Conservation (phyloP, 2,329 filamentous ascomycete genomes). For the Myrmaecium sp. region DNA sequence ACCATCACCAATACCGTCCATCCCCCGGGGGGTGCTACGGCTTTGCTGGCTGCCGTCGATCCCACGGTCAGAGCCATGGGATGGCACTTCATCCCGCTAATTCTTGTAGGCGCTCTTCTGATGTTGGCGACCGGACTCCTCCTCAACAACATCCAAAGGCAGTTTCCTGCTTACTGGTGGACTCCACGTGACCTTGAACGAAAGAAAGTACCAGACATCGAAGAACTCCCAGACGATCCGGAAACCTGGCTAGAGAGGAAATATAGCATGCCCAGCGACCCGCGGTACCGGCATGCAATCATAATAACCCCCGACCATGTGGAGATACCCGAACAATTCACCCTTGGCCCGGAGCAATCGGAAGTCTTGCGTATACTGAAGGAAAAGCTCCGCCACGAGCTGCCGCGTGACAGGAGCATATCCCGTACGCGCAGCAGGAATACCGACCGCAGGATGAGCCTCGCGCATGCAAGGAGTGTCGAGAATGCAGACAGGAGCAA, state of each 20-base stretch:
- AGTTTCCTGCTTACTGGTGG: slow-evolving; percentile 34
- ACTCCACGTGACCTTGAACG: slow-evolving; percentile 21
- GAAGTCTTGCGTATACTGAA: slow-evolving; percentile 19
- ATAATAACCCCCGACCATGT: slow-evolving; percentile 16
- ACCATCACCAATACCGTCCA: slow-evolving; percentile 30
- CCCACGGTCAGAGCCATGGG: slow-evolving; percentile 24
- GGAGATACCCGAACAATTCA: slow-evolving; percentile 17
- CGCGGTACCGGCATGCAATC: no score
- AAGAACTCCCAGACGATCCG: neutral
- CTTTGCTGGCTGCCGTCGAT: slow-evolving; percentile 27
- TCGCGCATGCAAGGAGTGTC: no score
- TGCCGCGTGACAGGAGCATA: no score
- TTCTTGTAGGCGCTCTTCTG: slow-evolving; percentile 24
- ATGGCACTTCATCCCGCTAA: slow-evolving; percentile 27
- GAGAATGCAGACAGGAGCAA: no score
- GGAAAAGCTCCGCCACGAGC: slow-evolving; percentile 12
- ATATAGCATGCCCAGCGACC: no score
- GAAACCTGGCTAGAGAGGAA: slow-evolving; percentile 1
- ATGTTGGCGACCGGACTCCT: slow-evolving; percentile 26
- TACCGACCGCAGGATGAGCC: no score
- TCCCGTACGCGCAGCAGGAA: no score
- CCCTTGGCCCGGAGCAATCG: slow-evolving; percentile 18
- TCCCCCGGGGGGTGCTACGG: slow-evolving; percentile 33
- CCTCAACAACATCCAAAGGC: slow-evolving; percentile 29
- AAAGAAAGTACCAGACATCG: slow-evolving; percentile 5